A percentile compares a stretch with the other conserved stretches of the same genome.
Conservation (phyloP, 352 stramenopile species). For the Pythium utonaiense region DNA sequence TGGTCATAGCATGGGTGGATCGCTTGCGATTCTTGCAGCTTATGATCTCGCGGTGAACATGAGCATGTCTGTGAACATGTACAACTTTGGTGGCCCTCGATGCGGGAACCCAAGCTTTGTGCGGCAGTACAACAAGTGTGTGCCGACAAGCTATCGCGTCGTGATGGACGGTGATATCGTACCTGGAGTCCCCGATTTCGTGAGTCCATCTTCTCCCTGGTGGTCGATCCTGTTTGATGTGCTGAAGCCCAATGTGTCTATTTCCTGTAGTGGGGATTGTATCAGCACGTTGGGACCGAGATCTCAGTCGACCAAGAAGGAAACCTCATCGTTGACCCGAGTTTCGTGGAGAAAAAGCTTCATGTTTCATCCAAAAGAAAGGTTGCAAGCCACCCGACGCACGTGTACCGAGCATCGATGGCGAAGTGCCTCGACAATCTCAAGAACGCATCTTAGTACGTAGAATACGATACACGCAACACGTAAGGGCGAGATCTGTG, state of each 20-base stretch:
- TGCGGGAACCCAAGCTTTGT: constrained; percentile 85
- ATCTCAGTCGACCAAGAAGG: constrained; percentile 37
- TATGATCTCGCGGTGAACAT: constrained; percentile 86
- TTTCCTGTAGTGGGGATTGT: constrained; percentile 34
- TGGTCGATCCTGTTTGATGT: no score
- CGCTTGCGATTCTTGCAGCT: constrained; percentile 84
- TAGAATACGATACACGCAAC: not conserved
- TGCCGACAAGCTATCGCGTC: constrained; percentile 69
- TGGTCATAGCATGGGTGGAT: constrained; percentile 90
- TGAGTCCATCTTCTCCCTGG: no score
- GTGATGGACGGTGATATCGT: constrained; percentile 51
- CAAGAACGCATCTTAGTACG: constrained; percentile 9
- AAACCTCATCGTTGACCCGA: constrained; percentile 48
- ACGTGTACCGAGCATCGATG: constrained; percentile 32
- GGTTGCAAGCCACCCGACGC: constrained; percentile 31
- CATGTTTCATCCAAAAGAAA: constrained; percentile 34
- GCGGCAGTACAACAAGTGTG: constrained; percentile 65
- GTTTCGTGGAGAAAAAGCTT: constrained; percentile 46
- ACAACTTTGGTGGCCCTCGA: constrained; percentile 86
- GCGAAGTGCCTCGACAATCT: constrained; percentile 36
- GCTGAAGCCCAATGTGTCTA: no score
- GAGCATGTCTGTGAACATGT: constrained; percentile 86
- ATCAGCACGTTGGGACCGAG: constrained; percentile 42
- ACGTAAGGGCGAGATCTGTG: not conserved
- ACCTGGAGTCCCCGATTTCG: constrained; percentile 37